Base-by-base conservation (phyloP, 495 filamentous ascomycete genomes). In the Choiromyces venosus region DNA sequence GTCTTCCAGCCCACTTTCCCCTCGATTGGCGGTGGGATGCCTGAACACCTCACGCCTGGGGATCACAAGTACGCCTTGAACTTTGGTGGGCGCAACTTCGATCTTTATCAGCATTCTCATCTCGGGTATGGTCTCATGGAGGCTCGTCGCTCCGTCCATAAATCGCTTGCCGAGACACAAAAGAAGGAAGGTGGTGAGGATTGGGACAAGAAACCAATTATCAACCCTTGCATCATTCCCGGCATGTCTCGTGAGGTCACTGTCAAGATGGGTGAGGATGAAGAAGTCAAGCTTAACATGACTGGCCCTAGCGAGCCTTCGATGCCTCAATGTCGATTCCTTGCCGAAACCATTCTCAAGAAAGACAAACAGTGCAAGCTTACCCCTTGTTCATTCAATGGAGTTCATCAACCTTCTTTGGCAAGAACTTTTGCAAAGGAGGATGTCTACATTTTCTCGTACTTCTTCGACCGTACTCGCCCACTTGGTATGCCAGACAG, bases 21-120 rank as follows among this genome's bases (percentile, higher is more conserved):
- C 73, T 82, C 86, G 12, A 76, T 73, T 33, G 82, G 83, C 61
- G 91, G 91, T 70, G 94, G 94, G 73, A 93, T 98, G 91, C 95
- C 95, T 3, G 91, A 93, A 80, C 91, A 88, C 77, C 85, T 99
- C 68, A 87, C 88, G 33, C 89, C 93, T 52, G 95, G 95, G 75
- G 96, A 98, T 82, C 96, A 99, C 87, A 97, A 97, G 84, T 99
- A 99, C 83, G 87, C 90, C 65, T 88, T 99, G 73, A 86, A 89
- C 56, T 98, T 97, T 75, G 94, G 94, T 74, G 95, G 94, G 71
- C 91, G 92, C 71, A 84, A 94, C 56, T 98, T 98, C 82, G 87
- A 89, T 65, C 89, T 99, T n/a, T 99, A 99, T 85, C 95, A 99
- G 84, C 93, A 99, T 84, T 97, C 94, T 37, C 96, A 99, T 83